Base-by-base conservation (phyloP, 306 rosid species). In the Quillaja saponaria region DNA sequence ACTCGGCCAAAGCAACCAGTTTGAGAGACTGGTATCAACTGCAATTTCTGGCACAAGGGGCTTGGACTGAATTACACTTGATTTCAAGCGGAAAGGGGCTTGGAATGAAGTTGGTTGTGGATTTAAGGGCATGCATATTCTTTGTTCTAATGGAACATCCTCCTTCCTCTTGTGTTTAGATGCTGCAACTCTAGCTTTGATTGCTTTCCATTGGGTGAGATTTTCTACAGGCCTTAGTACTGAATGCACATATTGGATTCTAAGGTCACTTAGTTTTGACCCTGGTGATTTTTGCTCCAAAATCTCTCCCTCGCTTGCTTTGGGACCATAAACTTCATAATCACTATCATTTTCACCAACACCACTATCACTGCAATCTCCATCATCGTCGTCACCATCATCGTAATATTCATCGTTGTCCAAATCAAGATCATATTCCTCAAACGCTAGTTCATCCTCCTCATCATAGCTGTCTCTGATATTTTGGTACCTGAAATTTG, bases 121-220 rank as follows among this genome's bases (percentile, higher is more conserved):
- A 64, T 46, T 35, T 18, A 42, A 47, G 18, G 72, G 54, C 63
- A 20, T 25, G 54, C 38, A 39, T 62, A 79, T 52, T 51, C 69
- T 63, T 61, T 71, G 67, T 52, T 55, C 60, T 20, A 69, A 65
- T 58, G 76, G 69, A 20, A 64, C 68, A 71, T 77, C 81, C 77
- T 88, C 95, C 86, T 80, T 78, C 74, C 78, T 76, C 76, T 75
- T 84, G 51, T 79, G 69, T 67, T 78, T 82, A 20, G 72, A 42
- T 66, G 87, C 55, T 66, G 76, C 51, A 74, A 77, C 73, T 82
- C 81, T 79, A 56, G 87, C 86, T 68, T 92, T 92, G 54, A 86
- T 91, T 66, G 86, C 84, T 72, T 87, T 89, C 99, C 98, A 91
- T 62, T 92, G 91, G 55, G 64, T 72, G 39, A 92, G 78, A 69